Conservation (phyloP, 179 eudicot genomes). For the Spergularia azorica region DNA sequence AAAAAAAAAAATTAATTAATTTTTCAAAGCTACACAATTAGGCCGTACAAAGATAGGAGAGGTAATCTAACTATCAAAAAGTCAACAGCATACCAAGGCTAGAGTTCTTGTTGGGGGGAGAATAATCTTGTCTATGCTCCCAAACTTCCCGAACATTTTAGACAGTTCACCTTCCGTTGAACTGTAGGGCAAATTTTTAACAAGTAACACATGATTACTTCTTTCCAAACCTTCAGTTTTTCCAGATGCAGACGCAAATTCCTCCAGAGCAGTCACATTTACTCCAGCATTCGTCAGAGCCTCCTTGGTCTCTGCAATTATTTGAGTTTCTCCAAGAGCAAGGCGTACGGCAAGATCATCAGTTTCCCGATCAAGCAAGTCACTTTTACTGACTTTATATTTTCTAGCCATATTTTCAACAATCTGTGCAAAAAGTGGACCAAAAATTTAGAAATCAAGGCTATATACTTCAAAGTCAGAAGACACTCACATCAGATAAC, state of each 20-base stretch:
- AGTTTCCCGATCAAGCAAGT: constrained; percentile 78
- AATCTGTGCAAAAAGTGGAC: constrained; percentile 44
- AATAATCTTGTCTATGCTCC: constrained; percentile 82
- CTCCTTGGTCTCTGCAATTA: constrained; percentile 90
- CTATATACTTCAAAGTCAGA: background rate
- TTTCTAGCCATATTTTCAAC: constrained; percentile 86
- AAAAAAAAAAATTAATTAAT: too few relatives aligned
- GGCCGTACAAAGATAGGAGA: background rate
- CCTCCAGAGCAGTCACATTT: constrained; percentile 71
- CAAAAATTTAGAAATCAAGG: constrained; percentile 10
- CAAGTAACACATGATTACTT: constrained; percentile 86
- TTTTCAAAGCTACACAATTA: background rate
- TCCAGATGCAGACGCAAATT: constrained; percentile 59
- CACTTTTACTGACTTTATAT: constrained; percentile 82
- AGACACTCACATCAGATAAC: too few relatives aligned
- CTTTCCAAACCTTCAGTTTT: constrained; percentile 57
- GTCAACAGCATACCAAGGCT: constrained; percentile 66
- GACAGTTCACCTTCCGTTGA: constrained; percentile 81
- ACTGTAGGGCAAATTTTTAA: constrained; percentile 86
- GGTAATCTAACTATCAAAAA: background rate
- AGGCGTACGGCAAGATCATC: constrained; percentile 88
- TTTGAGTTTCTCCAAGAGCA: constrained; percentile 92
- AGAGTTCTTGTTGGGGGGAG: constrained; percentile 87
- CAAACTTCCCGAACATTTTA: constrained; percentile 79
- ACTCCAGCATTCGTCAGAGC: constrained; percentile 85